Percentiles rank a stretch among this genome's conserved stretches.
Conservation (phyloP, 116 monocot genomes). For the Posidonia oceanica region DNA sequence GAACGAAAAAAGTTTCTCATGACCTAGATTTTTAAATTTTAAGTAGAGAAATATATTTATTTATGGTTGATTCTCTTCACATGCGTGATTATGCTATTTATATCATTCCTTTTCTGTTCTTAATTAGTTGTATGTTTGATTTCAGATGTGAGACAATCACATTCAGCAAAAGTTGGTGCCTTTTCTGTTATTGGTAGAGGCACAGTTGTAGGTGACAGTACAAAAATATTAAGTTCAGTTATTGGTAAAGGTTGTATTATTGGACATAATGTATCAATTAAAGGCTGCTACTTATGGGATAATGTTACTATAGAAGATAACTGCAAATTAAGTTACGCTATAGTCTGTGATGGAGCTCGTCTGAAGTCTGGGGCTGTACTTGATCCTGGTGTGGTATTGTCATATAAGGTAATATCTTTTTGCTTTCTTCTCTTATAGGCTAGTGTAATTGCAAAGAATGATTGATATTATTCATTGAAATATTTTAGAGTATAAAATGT, state of each 20-base stretch:
- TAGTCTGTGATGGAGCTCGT: slow-evolving; percentile 83
- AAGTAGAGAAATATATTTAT: too few relatives aligned
- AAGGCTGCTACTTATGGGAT: slow-evolving; percentile 89
- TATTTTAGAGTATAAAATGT: too few relatives aligned
- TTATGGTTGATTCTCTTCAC: background rate
- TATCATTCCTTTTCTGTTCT: background rate
- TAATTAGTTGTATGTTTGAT: background rate
- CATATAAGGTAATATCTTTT: slow-evolving; percentile 67
- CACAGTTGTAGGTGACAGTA: slow-evolving; percentile 56
- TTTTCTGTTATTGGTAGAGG: slow-evolving; percentile 62
- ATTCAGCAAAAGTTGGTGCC: slow-evolving; percentile 53
- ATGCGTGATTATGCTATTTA: background rate
- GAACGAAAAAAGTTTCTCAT: too few relatives aligned
- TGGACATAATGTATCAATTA: slow-evolving; percentile 75
- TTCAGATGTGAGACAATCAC: slow-evolving; percentile 63
- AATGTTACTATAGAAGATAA: slow-evolving; percentile 92
- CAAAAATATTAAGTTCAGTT: slow-evolving; percentile 55
- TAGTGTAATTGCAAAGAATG: too few relatives aligned
- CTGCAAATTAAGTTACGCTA: slow-evolving; percentile 66
- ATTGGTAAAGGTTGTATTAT: slow-evolving; percentile 73
- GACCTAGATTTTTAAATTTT: too few relatives aligned
- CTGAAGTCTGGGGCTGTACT: slow-evolving; percentile 57
- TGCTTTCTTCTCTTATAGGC: background rate
- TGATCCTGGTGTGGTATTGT: slow-evolving; percentile 86
- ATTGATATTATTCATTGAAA: too few relatives aligned